phyloP scores from a whole-genome alignment of 2,329 filamentous ascomycete genomes.

The Diaporthe batatas region DNA sequence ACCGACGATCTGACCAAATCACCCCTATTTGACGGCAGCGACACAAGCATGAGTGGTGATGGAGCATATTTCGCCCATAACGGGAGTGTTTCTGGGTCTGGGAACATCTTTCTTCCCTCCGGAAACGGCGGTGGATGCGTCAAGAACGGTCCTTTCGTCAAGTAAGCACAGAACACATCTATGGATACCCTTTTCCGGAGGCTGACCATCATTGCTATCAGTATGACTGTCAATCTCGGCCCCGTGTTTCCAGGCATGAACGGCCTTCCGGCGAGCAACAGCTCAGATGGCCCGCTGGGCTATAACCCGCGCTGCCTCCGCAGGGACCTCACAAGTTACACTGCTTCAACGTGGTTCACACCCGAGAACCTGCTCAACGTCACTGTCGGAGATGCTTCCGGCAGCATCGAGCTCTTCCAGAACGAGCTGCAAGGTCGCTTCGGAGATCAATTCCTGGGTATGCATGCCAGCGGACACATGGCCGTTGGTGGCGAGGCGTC shows the following conservation, averaged over 20 bases:
- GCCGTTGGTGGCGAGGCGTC: slow-evolving; percentile 25
- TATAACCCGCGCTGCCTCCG: slow-evolving; percentile 47
- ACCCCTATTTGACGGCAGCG: slow-evolving; percentile 32
- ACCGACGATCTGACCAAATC: slow-evolving; percentile 12
- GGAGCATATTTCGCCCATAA: slow-evolving; percentile 26
- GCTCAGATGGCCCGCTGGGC: slow-evolving; percentile 36
- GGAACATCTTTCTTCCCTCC: slow-evolving; percentile 22
- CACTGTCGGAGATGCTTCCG: slow-evolving; percentile 43
- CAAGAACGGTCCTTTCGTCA: slow-evolving; percentile 29
- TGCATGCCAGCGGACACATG: slow-evolving; percentile 35
- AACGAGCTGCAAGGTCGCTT: slow-evolving; percentile 51
- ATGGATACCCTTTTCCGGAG: too few relatives aligned
- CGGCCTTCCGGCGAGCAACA: background rate
- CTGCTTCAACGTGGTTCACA: slow-evolving; percentile 44
- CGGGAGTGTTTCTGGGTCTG: background rate
- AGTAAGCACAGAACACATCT: background rate
- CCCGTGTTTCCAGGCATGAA: slow-evolving; percentile 6
- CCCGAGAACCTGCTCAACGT: slow-evolving; percentile 46
- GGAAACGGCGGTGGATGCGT: slow-evolving; percentile 36
- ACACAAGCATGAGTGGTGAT: slow-evolving; percentile 31
- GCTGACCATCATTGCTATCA: background rate
- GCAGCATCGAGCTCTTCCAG: slow-evolving; percentile 48
- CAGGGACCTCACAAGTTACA: slow-evolving; percentile 45
- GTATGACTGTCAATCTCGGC: slow-evolving; percentile 34
- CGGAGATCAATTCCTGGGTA: slow-evolving; percentile 45